Base-by-base conservation (phyloP, 495 filamentous ascomycete genomes). In the Saxophila tyrrhenica region DNA sequence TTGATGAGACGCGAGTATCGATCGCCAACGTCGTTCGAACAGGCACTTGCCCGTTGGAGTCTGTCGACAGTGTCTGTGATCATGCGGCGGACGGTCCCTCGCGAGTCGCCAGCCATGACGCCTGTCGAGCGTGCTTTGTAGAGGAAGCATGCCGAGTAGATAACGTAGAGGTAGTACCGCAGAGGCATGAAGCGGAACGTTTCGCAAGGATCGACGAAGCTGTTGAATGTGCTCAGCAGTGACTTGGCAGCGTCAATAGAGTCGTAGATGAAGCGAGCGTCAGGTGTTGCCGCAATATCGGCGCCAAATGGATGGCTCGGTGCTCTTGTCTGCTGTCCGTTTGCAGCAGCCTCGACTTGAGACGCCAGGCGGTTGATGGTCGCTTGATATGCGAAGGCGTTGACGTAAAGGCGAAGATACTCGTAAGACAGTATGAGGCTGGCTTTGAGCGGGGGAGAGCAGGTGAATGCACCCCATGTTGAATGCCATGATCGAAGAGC, bases 251-350 rank as follows among this genome's bases (percentile, higher is more conserved):
- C 78, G 58, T 80, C 78, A n/a, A 82, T 64, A 1, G 77, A 76
- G 58, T 82, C 78, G 58, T 78, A 80, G 43, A 82, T 80, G 59
- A 82, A 82, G 9, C 78, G 69, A n/a, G 78, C 75, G 58, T 82
- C 78, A 17, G 75, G 77, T 64, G 76, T 75, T 3, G 75, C 75
- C 16, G 75, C 78, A 7, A 80, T 69, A 54, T 79, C 76, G 48
- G 69, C 69, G 3, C 45, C 52, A 78, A 76, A 62, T 44, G 74
- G 67, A 48, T 76, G 72, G 25, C 67, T 62, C 21, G 73, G 71
- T 17, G 44, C 25, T 16, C 32, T 25, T 9, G 25, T 41, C 25
- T 48, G 41, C 22, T 39, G 43, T 13, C 57, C 57, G 46, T 51
- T 55, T 16, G 51, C 67, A 5, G 61, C 56, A 2, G 56, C 58